Base-by-base conservation (phyloP, 495 filamentous ascomycete genomes). In the Xylaria intraflava region DNA sequence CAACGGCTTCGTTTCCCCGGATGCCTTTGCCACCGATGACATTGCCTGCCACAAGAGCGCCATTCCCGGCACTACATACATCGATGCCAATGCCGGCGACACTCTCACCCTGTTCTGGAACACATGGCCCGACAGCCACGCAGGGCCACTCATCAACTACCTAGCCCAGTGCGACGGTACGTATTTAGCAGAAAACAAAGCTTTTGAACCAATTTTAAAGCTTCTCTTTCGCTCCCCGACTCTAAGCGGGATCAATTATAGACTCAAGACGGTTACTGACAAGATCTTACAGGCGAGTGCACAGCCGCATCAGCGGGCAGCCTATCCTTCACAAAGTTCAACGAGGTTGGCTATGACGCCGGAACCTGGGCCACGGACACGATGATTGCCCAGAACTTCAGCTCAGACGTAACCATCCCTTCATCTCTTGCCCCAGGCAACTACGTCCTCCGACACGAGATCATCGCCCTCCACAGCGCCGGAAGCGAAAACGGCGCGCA, bases 401-500 rank as follows among this genome's bases (percentile, higher is more conserved):
- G 73, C 58, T 80, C 77, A 71, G 75, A 73, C 42, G 72, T 84
- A 46, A 80, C 69, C 1, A 80, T 89, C 56, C 84, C 85, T 19
- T 61, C 68, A 20, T 62, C 61, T 49, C 73, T 87, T 39, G 74
- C 69, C 1, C 55, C 79, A 7, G 84, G 84, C 24, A 80, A 81
- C 72, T 89, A 86, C 53, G 78, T 89, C 46, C 65, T 88, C 41
- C 82, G 85, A 24, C 81, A 86, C 61, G 85, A 89, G 64, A 80
- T 88, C 56, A 85, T 88, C 51, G 84, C 79, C 14, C 78, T 88
- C 14, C 84, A 88, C 69, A 73, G 71, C 8, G 83, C 81, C 17
- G 71, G 62, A 7, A 63, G 65, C 10, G 60, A 61, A n/a, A 66
- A 78, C 55, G 78, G 80, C 19, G 82, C 85, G 3, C 85, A 89